Evolutionary conservation across 2,329 filamentous ascomycete genomes (phyloP).

Genomic region (Trichoderma asperellum): DNA sequence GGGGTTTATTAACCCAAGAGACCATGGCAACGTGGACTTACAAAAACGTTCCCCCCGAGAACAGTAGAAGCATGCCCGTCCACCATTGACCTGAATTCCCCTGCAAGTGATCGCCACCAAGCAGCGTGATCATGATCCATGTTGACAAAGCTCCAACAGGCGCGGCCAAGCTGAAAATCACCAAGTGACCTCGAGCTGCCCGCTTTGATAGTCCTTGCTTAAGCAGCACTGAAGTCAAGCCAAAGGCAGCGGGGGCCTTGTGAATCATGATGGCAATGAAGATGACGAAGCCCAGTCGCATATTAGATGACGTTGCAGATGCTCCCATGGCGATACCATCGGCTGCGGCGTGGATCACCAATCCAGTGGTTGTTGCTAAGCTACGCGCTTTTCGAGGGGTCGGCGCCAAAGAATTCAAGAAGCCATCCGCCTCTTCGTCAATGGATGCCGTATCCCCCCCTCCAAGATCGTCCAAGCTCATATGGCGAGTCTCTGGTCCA

Average conservation of each 20-base stretch:
- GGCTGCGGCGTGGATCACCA: conserved; percentile 95
- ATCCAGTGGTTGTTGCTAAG: conserved; percentile 83
- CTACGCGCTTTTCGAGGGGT: conserved; percentile 63
- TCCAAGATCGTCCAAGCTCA: conserved; percentile 82
- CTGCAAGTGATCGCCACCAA: conserved; percentile 64
- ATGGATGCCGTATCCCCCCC: conserved; percentile 55
- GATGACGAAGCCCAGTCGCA: conserved; percentile 83
- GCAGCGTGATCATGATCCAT: conserved; percentile 75
- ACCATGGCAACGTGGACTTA: conserved; percentile 52
- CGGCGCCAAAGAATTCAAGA: conserved; percentile 61
- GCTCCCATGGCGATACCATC: conserved; percentile 96
- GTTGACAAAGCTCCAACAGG: conserved; percentile 84
- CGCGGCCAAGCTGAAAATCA: conserved; percentile 89
- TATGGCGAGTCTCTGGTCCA: conserved; percentile 74
- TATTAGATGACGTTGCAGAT: conserved; percentile 74
- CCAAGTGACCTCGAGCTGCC: conserved; percentile 78
- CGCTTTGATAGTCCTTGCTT: conserved; percentile 91
- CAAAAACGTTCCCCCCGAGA: conserved; percentile 94
- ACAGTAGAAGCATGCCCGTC: conserved; percentile 91
- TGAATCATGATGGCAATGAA: conserved; percentile 98
- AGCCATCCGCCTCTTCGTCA: conserved; percentile 62
- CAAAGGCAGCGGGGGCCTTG: conserved; percentile 95
- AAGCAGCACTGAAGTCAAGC: conserved; percentile 84
- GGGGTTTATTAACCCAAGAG: background rate
- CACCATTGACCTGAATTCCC: conserved; percentile 76